A percentile compares a stretch with the other conserved stretches of the same genome.
Evolutionary conservation across 768 basidiomycete species (phyloP).

Genomic region (Steccherinum ochraceum): DNA sequence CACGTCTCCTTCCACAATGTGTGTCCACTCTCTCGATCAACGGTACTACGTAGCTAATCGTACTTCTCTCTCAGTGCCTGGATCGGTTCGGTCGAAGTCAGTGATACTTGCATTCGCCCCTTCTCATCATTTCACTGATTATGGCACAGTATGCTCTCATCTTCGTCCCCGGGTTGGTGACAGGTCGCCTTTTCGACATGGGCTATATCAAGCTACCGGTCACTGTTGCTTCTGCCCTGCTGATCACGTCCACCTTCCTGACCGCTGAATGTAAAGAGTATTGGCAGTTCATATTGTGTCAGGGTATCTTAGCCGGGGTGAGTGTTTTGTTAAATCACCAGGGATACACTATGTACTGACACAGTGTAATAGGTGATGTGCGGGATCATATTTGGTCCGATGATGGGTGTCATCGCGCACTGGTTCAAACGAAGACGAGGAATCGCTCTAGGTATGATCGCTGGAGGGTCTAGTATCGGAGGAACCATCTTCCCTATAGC

Average conservation of each 20-base stretch:
- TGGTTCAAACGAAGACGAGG: conserved; percentile 64
- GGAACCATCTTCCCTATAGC: conserved; percentile 64
- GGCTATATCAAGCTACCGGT: conserved; percentile 56
- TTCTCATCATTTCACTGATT: conserved; percentile 20
- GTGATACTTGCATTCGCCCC: neutral
- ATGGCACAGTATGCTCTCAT: conserved; percentile 60
- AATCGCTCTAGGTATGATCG: conserved; percentile 54
- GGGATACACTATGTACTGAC: too few species aligned
- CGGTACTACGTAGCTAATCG: neutral
- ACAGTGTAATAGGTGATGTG: conserved; percentile 17
- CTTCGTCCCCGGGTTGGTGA: conserved; percentile 55
- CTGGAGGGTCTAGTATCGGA: conserved; percentile 63
- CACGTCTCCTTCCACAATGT: conserved; percentile 59
- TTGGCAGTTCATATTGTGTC: conserved; percentile 76
- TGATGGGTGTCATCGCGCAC: conserved; percentile 54
- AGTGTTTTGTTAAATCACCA: conserved; percentile 21
- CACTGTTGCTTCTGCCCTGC: conserved; percentile 37
- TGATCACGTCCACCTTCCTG: conserved; percentile 57
- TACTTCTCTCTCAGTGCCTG: conserved; percentile 26
- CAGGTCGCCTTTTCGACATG: conserved; percentile 68
- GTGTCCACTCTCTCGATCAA: conserved; percentile 9
- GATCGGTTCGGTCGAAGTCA: conserved; percentile 74
- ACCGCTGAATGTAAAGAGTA: conserved; percentile 63
- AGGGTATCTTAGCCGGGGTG: conserved; percentile 63
- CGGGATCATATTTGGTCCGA: conserved; percentile 60